Base-by-base conservation (phyloP, 805 yeast species). In the Candida hungchunana region DNA sequence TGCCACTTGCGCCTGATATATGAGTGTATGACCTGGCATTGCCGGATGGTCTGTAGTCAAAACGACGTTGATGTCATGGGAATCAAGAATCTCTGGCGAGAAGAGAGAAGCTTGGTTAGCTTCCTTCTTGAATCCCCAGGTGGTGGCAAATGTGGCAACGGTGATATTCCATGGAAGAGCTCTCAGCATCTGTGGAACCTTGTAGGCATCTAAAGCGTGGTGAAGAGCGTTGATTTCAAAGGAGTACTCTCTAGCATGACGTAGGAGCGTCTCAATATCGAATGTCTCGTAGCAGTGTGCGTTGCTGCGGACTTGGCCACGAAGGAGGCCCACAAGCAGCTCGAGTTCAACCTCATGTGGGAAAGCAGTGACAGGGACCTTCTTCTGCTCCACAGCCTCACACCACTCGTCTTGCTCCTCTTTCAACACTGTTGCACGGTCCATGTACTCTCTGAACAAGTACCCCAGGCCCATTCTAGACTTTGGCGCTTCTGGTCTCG, bases 1-100 rank as follows among this genome's bases (percentile, higher is more conserved):
- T 18, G 39, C 39, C 17, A 36, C 20, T 22, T 36, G 39, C 2
- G 39, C 39, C 29, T 36, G 39, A 14, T 36, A 36, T 4, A 27
- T 31, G 10, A 36, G 17, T 4, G 39, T 31, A 12, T 36, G 39
- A 17, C 39, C 39, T 10, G 39, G 39, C 7, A 36, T 13, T 10
- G 39, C 39, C 7, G 39, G 39, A n/a, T 36, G 39, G 23, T 36
- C 39, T 3, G 39, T 36, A n/a, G 39, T 36, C 12, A 36, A 27
- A 9, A 36, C 39, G 10, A 36, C 39, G 21, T 31, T 31, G 25
- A 36, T 13, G 16, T 27, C 24, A 14, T 36, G n/a, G 10, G 35
- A 7, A 10, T 31, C 22, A 19, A 36, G 18, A 12, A 31, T 36
- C 29, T 31, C 32, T 8, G 39, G 39, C 18, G 35, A 31, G 35